Percentiles rank a stretch among this genome's conserved stretches.
phyloP scores from a whole-genome alignment of 345 rosid genomes.

The Camelina neglecta region DNA sequence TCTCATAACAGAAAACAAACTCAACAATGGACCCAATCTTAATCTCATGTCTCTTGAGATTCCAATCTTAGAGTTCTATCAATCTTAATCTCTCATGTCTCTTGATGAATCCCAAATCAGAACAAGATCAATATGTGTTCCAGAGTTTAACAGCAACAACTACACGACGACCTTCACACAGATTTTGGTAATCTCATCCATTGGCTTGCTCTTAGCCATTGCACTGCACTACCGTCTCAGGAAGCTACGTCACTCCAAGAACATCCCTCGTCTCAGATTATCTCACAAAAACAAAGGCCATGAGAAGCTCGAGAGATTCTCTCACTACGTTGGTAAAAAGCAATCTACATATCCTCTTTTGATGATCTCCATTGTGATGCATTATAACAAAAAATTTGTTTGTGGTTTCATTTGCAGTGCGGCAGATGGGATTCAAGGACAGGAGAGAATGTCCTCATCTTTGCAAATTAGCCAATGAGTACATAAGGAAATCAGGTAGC shows the following conservation, averaged over 20 bases:
- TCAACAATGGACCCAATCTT: slow-evolving; percentile 28
- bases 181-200: slow-evolving; percentile 64
- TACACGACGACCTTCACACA: slow-evolving; percentile 50
- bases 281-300: slow-evolving; percentile 52
- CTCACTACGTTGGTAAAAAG: slow-evolving; percentile 86
- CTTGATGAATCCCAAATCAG: slow-evolving; percentile 21
- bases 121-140: slow-evolving; percentile 44
- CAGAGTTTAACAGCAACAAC: slow-evolving; percentile 31
- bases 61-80: slow-evolving; percentile 25
- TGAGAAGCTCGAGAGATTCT: slow-evolving; percentile 80
- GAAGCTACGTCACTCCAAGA: slow-evolving; percentile 61
- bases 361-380: slow-evolving; percentile 21
- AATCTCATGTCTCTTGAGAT: slow-evolving; percentile 19
- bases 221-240: slow-evolving; percentile 57
- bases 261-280: slow-evolving; percentile 61
- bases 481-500: slow-evolving; percentile 67
- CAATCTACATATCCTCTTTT: slow-evolving; percentile 35
- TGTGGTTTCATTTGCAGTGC: slow-evolving; percentile 53
- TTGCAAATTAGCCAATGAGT: slow-evolving; percentile 84
- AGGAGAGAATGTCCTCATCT: slow-evolving; percentile 82
- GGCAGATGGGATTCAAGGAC: slow-evolving; percentile 90
- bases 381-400: slow-evolving; percentile 16
- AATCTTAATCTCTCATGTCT: slow-evolving; percentile 30
- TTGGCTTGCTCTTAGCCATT: slow-evolving; percentile 68
- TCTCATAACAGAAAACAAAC: slow-evolving; percentile 43